These are phyloP conservation scores for Apiospora saccharicola DNA, from an alignment of 2,329 filamentous ascomycete genomes.

Conservation along the genomic window DNA sequence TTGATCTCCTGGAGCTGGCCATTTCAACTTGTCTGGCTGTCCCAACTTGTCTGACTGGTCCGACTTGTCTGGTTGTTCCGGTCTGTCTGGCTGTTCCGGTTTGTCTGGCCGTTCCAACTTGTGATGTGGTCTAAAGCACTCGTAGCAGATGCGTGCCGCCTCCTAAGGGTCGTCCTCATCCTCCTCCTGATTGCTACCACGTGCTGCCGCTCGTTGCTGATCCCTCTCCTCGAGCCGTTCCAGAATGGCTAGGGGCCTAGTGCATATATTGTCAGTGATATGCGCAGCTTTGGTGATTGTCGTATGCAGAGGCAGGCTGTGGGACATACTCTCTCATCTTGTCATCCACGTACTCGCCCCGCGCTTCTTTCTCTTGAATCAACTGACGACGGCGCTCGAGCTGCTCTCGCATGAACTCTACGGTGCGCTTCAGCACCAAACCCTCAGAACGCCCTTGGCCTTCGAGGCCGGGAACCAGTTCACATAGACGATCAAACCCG, in stretches of 20 bases:
- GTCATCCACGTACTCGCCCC: constrained; percentile 60
- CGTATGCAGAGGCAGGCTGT: not conserved
- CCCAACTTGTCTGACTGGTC: no score
- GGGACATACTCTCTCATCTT: constrained; percentile 51
- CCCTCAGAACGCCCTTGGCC: constrained; percentile 88
- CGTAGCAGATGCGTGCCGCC: not conserved
- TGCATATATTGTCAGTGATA: not conserved
- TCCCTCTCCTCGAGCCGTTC: constrained; percentile 39
- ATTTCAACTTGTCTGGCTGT: not conserved
- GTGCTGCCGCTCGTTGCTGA: constrained; percentile 30
- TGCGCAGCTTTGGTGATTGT: not conserved
- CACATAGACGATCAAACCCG: constrained; percentile 82
- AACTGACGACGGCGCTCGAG: constrained; percentile 65
- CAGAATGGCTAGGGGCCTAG: constrained; percentile 39
- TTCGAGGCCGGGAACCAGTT: constrained; percentile 80
- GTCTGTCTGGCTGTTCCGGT: not conserved
- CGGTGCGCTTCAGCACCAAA: constrained; percentile 76
- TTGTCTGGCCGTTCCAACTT: not conserved
- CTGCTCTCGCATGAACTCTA: constrained; percentile 69
- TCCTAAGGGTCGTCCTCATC: not conserved
- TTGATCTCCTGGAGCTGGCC: no score
- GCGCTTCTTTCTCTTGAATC: constrained; percentile 62
- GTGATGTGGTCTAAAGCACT: not conserved
- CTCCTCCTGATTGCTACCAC: constrained; percentile 44
- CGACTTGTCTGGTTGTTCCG: no score